Evolutionary conservation across 2,329 filamentous ascomycete genomes (phyloP), one percentile per base, ranked within the genome.

Genomic region (Ophiostoma quercus): DNA sequence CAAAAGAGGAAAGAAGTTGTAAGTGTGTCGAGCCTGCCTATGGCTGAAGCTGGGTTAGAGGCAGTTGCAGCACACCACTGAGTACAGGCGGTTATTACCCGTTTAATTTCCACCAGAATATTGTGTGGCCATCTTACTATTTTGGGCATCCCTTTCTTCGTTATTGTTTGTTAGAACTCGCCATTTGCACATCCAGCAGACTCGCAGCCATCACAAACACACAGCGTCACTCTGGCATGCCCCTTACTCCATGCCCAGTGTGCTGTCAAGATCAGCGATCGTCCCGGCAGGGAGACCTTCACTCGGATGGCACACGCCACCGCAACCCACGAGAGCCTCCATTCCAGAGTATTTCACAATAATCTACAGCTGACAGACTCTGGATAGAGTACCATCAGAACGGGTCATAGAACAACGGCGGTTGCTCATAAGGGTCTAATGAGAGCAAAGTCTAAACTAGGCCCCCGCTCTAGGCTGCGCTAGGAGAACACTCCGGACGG

Each of bases 1-100:
- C 29, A 54, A 11, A 67, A 39, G 54, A 54, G 51, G 34, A 67
- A 67, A 57, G n/a, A 39, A 37, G 34, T 29, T 60, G 51, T 41
- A 68, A 41, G 62, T 65, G 62, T 65, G 11, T 34, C 62, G 14
- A 14, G 22, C 25, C 57, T 29, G 57, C 57, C 25, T 32, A 57
- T 16, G 25, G 47, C 19, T 54, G 19, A 54, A 54, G 19, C n/a
- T 22, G n/a, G 51, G n/a, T 54, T 54, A 57, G 43, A 47, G 41
- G 41, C 5, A 19, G 19, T 7, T 47, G 14, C 43, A 43, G 41
- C 12, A 43, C 41, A 43, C 32, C 6, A 6, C 6, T 34, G 3
- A 3, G 14, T 43, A 43, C 14, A 47, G 43, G 16, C 43, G 43
- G 16, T 47, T 47, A 47, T 1, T 47, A n/a, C n/a, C 22, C 22